Percentiles rank a stretch among this genome's conserved stretches.
Conservation (phyloP, 371 early-diverging fungal species). For the Lichtheimia corymbifera region DNA sequence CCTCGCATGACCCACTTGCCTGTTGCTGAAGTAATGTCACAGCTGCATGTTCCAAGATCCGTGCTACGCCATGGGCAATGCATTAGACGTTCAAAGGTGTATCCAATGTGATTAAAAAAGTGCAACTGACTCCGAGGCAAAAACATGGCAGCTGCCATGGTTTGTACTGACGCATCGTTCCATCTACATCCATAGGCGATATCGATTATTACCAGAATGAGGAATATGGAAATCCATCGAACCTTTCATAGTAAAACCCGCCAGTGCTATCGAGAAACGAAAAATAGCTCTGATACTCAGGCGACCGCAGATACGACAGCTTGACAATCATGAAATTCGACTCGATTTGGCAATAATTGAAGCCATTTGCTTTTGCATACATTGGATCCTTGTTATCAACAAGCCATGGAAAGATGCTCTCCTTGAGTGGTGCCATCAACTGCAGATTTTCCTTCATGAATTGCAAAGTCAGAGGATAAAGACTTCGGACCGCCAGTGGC, state of each 20-base stretch:
- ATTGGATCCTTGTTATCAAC: conserved; percentile 11
- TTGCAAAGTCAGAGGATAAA: conserved; percentile 72
- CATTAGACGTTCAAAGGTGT: conserved; percentile 60
- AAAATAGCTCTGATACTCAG: conserved; percentile 78
- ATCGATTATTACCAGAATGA: too few relatives aligned
- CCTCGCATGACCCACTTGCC: too few relatives aligned
- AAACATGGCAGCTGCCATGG: conserved; percentile 87
- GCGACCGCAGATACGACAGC: conserved; percentile 73
- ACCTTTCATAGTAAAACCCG: conserved; percentile 95
- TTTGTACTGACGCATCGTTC: conserved; percentile 61
- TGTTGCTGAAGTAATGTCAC: conserved; percentile 25
- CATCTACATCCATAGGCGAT: conserved; percentile 60
- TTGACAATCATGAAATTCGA: conserved; percentile 65
- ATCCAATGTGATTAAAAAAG: conserved; percentile 89
- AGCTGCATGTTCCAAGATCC: conserved; percentile 28
- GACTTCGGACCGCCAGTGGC: conserved; percentile 73
- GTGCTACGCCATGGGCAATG: conserved; percentile 38
- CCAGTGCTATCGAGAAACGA: conserved; percentile 78
- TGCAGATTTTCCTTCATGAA: conserved; percentile 48
- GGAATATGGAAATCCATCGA: background rate
- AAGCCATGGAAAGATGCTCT: conserved; percentile 36
- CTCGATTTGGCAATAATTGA: conserved; percentile 85
- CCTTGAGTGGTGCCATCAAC: conserved; percentile 11
- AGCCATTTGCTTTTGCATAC: conserved; percentile 11
- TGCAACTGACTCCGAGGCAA: conserved; percentile 76